Evolutionary conservation across 805 yeast genomes (phyloP).

Genomic region (Debaryomyces tyrocola): DNA sequence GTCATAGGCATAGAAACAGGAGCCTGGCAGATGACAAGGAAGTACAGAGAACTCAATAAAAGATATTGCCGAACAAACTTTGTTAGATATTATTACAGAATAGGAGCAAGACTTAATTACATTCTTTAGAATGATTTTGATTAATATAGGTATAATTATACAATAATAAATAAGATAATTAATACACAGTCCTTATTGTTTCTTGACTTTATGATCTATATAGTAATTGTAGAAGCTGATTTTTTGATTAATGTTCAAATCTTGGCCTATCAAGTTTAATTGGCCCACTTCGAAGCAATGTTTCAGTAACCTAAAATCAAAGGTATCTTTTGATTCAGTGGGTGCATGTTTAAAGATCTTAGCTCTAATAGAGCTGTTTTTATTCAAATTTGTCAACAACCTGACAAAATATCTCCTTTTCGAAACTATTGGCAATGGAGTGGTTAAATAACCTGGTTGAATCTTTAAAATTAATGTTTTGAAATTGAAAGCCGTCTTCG

Average conservation of each 20-base stretch:
- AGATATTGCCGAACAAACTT: too few relatives aligned
- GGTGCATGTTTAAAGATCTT: conserved; percentile 26
- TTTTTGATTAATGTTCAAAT: conserved; percentile 30
- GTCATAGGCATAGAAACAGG: too few relatives aligned
- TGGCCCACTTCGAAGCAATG: conserved; percentile 33
- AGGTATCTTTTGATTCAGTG: conserved; percentile 12
- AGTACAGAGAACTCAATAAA: too few relatives aligned
- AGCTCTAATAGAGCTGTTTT: conserved; percentile 19
- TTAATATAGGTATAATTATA: too few relatives aligned
- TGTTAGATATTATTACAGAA: too few relatives aligned
- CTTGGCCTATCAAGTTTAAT: conserved; percentile 27
- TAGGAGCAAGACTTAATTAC: too few relatives aligned
- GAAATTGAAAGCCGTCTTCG: conserved; percentile 15
- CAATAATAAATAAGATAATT: neutral
- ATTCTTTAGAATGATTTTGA: too few relatives aligned
- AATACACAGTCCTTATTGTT: neutral
- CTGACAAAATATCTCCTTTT: conserved; percentile 20
- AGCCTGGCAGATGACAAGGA: too few relatives aligned
- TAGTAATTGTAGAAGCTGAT: conserved; percentile 26
- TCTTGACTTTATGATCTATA: conserved; percentile 9
- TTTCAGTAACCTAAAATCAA: conserved; percentile 13
- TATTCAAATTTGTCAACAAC: conserved; percentile 21
- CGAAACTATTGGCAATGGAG: conserved; percentile 35
- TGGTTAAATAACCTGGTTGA: conserved; percentile 34
- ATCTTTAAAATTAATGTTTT: conserved; percentile 40